These are phyloP conservation scores for Sporisorium exsertum DNA, from an alignment of 1,284 basidiomycete species.

Conservation along the genomic window DNA sequence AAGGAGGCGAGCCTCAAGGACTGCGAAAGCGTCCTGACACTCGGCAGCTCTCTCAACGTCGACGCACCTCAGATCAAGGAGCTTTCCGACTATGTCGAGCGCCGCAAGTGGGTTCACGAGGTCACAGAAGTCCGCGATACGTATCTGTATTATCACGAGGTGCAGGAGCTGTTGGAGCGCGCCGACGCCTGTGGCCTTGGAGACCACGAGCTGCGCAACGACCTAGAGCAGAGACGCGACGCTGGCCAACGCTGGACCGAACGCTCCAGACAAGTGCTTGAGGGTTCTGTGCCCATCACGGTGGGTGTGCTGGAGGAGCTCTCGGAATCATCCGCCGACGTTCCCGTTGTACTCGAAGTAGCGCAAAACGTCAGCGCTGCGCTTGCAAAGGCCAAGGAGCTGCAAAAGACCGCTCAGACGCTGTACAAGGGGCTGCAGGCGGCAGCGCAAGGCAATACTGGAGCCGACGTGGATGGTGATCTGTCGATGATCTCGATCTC, in stretches of 20 bases:
- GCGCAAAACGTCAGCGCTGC: slow-evolving; percentile 35
- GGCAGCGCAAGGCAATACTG: slow-evolving; percentile 1
- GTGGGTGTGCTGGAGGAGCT: slow-evolving; percentile 42
- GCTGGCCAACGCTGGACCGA: slow-evolving; percentile 54
- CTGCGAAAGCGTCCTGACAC: slow-evolving; percentile 78
- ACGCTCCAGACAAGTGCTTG: slow-evolving; percentile 24
- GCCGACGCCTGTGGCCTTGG: slow-evolving; percentile 78
- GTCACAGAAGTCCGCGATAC: slow-evolving; percentile 71
- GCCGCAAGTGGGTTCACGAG: slow-evolving; percentile 76
- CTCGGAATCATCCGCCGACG: slow-evolving; percentile 39
- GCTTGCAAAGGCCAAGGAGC: slow-evolving; percentile 45
- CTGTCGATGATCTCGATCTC: slow-evolving; percentile 47
- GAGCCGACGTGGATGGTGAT: slow-evolving; percentile 29
- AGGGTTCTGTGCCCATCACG: slow-evolving; percentile 13
- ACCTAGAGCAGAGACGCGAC: slow-evolving; percentile 39
- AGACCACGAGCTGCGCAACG: slow-evolving; percentile 50
- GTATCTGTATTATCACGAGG: slow-evolving; percentile 59
- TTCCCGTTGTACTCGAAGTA: slow-evolving; percentile 48
- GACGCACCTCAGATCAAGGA: slow-evolving; percentile 79
- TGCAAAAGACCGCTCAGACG: slow-evolving; percentile 35
- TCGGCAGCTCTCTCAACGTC: slow-evolving; percentile 82
- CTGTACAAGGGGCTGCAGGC: slow-evolving; percentile 32
- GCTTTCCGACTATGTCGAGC: slow-evolving; percentile 80
- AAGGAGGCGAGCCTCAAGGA: slow-evolving; percentile 71
- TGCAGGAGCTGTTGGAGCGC: slow-evolving; percentile 78